phyloP scores from a whole-genome alignment of 2,329 filamentous ascomycete species.

The Fusarium avenaceum region DNA sequence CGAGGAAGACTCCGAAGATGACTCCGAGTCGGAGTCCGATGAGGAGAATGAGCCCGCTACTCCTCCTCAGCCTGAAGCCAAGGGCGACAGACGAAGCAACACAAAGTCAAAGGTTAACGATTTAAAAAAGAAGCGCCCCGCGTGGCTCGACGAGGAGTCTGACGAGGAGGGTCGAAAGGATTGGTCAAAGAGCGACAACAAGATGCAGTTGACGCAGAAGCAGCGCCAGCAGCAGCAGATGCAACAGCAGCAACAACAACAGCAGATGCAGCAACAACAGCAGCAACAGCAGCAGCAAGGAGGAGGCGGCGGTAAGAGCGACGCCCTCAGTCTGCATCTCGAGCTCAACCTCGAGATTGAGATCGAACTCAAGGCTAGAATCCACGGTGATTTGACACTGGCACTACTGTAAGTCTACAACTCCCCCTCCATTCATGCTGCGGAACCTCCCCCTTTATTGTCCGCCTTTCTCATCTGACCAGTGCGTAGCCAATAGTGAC shows the following conservation, averaged over 20 bases:
- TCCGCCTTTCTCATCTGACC: slow-evolving; percentile 34
- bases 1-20: slow-evolving; percentile 38
- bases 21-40: slow-evolving; percentile 42
- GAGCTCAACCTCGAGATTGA: slow-evolving; percentile 88
- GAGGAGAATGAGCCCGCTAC: slow-evolving; percentile 47
- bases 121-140: slow-evolving; percentile 35
- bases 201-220: slow-evolving; percentile 22
- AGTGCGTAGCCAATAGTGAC: slow-evolving; percentile 47
- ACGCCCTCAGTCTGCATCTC: slow-evolving; percentile 73
- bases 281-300: slow-evolving; percentile 31
- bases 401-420: slow-evolving; percentile 69
- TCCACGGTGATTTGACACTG: slow-evolving; percentile 85
- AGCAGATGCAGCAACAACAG: slow-evolving; percentile 40
- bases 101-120: slow-evolving; percentile 37
- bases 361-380: slow-evolving; percentile 86
- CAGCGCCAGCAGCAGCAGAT: slow-evolving; percentile 33
- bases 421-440: not conserved
- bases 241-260: slow-evolving; percentile 38
- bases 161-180: slow-evolving; percentile 38
- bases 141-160: slow-evolving; percentile 47
- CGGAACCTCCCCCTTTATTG: slow-evolving; percentile 9
- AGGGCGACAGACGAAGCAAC: slow-evolving; percentile 13
- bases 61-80: slow-evolving; percentile 36
- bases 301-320: slow-evolving; percentile 43
- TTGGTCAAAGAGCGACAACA: slow-evolving; percentile 7